Evolutionary conservation across 345 rosid species (phyloP), one percentile per base, ranked within the genome.

Genomic region (Aurinia saxatilis): DNA sequence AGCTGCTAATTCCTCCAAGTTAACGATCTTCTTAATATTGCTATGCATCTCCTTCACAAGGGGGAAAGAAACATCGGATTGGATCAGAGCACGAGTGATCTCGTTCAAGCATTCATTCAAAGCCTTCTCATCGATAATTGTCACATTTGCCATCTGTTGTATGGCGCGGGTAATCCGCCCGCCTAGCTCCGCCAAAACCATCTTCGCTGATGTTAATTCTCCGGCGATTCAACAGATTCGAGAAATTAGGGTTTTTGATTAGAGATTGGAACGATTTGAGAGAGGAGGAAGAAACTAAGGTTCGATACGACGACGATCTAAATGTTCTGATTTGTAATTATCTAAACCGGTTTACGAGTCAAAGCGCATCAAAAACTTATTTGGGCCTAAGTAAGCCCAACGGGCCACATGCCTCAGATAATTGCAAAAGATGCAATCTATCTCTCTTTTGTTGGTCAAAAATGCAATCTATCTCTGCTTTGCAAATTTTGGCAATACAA

Each of bases 91-190:
- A 0, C 97, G 90, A 5, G 88, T 87, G 76, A 93, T 93, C 78
- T 90, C 98, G 58, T 92, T 89, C 27, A 90, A 78, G 66, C 99
- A 93, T 3, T 93, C 97, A 35, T 82, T 87, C 27, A 93, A 65
- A 33, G 81, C 96, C 58, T 81, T 88, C 81, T 86, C 96, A 64
- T 90, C 95, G 66, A 90, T 87, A 35, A 93, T 85, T 12, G 96
- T 87, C 44, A 91, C 97, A 76, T 93, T 90, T 87, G 90, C 85
- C 97, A 90, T 93, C 85, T 87, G 91, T 81, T 93, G 93, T 17
- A 93, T 79, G 15, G 99, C 97, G 44, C 95, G 89, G 85, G 96
- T 78, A 10, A 92, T 87, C 73, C 85, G 84, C 84, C 98, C 93
- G 42, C 98, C 91, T 46, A 85, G 68, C 76, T 89, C 81, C 52